Conservation (phyloP, 768 basidiomycete genomes). For the Boletus rufocinnamomeus region DNA sequence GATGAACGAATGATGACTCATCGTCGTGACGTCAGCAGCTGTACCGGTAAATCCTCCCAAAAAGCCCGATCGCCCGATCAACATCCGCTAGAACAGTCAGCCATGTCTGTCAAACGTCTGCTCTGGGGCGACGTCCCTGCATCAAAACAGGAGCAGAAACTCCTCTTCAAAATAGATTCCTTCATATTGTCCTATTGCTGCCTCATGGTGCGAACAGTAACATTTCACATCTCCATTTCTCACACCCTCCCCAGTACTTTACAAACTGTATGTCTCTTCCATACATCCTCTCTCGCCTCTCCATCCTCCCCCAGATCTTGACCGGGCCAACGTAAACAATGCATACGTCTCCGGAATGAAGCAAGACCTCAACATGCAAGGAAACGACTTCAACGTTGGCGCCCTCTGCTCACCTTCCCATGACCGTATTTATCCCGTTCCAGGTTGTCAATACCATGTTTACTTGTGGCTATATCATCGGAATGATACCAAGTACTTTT, state of each 20-base stretch:
- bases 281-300: neutral
- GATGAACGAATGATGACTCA: slow-evolving; percentile 4
- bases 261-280: slow-evolving; percentile 52
- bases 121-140: neutral
- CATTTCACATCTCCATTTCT: slow-evolving; percentile 9
- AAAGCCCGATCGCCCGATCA: neutral
- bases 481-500: slow-evolving; percentile 65
- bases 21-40: slow-evolving; percentile 14
- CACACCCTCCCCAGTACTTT: slow-evolving; percentile 51
- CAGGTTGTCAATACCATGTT: slow-evolving; percentile 71
- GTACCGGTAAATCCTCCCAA: neutral
- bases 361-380: slow-evolving; percentile 66
- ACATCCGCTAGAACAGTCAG: no score
- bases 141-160: slow-evolving; percentile 42
- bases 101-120: neutral
- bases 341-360: slow-evolving; percentile 82
- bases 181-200: slow-evolving; percentile 74
- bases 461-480: slow-evolving; percentile 74
- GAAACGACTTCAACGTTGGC: slow-evolving; percentile 61
- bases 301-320: slow-evolving; percentile 48
- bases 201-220: slow-evolving; percentile 49
- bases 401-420: neutral
- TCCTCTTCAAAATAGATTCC: slow-evolving; percentile 64
- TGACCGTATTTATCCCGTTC: neutral
- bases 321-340: slow-evolving; percentile 68